phyloP scores from a whole-genome alignment of 805 yeast species.

The Starmerella bombicola region DNA sequence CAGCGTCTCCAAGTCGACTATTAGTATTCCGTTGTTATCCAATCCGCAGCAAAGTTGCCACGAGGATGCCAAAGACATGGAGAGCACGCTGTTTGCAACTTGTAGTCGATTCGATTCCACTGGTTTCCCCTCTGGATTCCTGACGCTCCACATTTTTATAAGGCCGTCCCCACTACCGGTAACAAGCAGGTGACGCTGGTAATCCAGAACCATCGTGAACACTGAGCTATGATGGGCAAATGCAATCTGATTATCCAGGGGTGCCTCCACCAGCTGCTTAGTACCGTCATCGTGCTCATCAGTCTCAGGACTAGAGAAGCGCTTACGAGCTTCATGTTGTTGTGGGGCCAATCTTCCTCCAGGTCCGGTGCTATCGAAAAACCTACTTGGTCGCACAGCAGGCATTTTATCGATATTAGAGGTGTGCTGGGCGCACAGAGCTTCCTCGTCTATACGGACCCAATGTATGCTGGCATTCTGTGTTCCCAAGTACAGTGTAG shows the following conservation, averaged over 20 bases:
- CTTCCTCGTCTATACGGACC: conserved; percentile 36
- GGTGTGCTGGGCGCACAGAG: conserved; percentile 4
- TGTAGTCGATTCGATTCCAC: conserved; percentile 33
- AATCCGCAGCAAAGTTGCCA: conserved; percentile 76
- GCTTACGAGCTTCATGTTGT: conserved; percentile 21
- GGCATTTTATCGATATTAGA: conserved; percentile 18
- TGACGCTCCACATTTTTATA: conserved; percentile 64
- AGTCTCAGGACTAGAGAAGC: conserved; percentile 3
- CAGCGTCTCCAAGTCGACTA: conserved; percentile 76
- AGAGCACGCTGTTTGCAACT: conserved; percentile 52
- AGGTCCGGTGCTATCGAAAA: conserved; percentile 84
- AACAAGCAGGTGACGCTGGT: conserved; percentile 31
- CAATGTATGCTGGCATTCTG: conserved; percentile 84
- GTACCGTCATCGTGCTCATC: background rate
- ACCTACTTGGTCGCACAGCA: conserved; percentile 60
- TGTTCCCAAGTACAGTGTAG: conserved; percentile 70
- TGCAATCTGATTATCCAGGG: conserved; percentile 48
- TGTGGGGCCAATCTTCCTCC: conserved; percentile 41
- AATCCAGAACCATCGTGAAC: conserved; percentile 42
- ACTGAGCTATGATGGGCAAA: conserved; percentile 92
- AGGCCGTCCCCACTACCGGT: conserved; percentile 88
- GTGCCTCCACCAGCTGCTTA: conserved; percentile 37
- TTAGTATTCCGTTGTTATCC: conserved; percentile 57
- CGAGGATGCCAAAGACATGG: conserved; percentile 45
- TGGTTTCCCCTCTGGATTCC: conserved; percentile 14